Base-by-base conservation (phyloP, 2,329 filamentous ascomycete species). In the Leptographium lundbergii region DNA sequence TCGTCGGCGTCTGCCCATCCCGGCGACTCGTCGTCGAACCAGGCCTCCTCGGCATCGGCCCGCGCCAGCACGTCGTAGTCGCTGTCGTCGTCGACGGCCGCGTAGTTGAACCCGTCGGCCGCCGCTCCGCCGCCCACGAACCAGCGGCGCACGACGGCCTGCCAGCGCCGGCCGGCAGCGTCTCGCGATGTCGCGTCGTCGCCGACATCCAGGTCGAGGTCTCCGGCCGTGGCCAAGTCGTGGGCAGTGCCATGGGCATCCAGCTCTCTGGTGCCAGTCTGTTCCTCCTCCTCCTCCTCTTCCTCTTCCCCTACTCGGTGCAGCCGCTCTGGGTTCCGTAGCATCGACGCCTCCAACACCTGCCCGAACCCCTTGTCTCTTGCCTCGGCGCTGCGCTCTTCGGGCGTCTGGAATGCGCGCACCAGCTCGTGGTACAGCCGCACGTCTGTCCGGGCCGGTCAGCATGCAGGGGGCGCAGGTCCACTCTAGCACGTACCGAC, bases 401-500 rank as follows among this genome's bases (percentile, higher is more conserved):
- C 75, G 3, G 85, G 74, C 1, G 85, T 85, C 64, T 91, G 88
- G 69, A 91, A 91, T 57, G 82, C 83, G 57, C 89, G 84, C 61
- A 96, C 81, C 27, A 95, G 78, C 57, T 82, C 81, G 70, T 95
- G 88, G 75, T 95, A 95, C 36, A 95, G 80, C 10, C 92, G 74
- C 1, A 90, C 89, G 71, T 94, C 88, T 80, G 60, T 34, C 19
- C 11, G 19, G 29, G 7, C 22, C 4, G 11, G 27, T 39, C 22
- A 42, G 47, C n/a, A 39, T 14, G 17, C 13, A 34, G 36, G 19
- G 6, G n/a, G 11, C n/a, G 7, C n/a, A 4, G 22, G 4, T 6
- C 32, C 10, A 14, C n/a, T 4, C n/a, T 11, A 4, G 27, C 7
- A 60, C 71, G 32, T 66, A 80, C 79, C 75, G 27, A 78, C 77